Conservation (phyloP, 2,329 filamentous ascomycete species). For the Elsinoe ampelina region DNA sequence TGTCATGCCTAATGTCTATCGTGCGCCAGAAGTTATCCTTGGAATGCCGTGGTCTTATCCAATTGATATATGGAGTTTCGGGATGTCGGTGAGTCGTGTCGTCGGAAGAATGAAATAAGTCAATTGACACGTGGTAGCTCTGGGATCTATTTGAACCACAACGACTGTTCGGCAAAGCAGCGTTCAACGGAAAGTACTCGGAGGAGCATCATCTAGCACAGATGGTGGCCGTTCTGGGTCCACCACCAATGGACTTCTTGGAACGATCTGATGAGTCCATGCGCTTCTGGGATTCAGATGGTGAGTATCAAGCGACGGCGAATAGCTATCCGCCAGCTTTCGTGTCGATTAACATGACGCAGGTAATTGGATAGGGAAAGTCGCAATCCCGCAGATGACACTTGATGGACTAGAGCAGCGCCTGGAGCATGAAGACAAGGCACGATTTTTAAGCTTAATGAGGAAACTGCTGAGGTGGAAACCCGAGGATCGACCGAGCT, state of each 20-base stretch:
- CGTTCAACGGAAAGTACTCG: constrained; percentile 22
- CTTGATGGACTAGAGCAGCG: neutral
- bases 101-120: no score
- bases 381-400: neutral
- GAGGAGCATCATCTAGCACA: constrained; percentile 20
- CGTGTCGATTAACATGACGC: neutral
- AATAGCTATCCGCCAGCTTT: neutral
- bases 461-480: constrained; percentile 30
- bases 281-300: constrained; percentile 24
- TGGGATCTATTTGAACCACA: constrained; percentile 32
- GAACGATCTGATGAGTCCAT: constrained; percentile 22
- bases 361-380: constrained; percentile 8
- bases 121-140: constrained; percentile 21
- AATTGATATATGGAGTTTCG: constrained; percentile 34
- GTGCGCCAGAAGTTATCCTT: constrained; percentile 32
- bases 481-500: constrained; percentile 24
- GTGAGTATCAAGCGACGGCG: constrained; percentile 8
- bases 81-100: constrained; percentile 29
- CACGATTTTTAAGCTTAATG: constrained; percentile 26
- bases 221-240: constrained; percentile 32
- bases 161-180: constrained; percentile 24
- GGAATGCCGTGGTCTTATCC: constrained; percentile 28
- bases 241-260: constrained; percentile 29
- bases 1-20: constrained; percentile 29
- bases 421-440: constrained; percentile 19